phyloP scores from a whole-genome alignment of 441 rosid genomes.

The Dalechampia spathulata region DNA sequence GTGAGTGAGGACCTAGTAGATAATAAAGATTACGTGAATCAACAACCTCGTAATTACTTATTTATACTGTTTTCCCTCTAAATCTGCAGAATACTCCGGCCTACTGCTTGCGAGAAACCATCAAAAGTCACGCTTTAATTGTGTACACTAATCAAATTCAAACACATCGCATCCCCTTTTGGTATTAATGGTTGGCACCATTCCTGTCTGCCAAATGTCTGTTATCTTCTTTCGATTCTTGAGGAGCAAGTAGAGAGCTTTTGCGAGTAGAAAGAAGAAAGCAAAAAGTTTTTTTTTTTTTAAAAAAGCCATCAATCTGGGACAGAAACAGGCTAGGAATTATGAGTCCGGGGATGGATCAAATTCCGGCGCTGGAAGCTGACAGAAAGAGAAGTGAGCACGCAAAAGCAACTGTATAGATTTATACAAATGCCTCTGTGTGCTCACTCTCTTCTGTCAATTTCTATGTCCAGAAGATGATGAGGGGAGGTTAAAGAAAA shows the following conservation, averaged over 20 bases:
- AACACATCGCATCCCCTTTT: not conserved
- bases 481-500: not conserved
- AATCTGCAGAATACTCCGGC: conserved; percentile 24
- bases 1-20: conserved; percentile 19
- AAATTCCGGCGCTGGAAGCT: conserved; percentile 41
- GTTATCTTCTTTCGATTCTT: no score
- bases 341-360: conserved; percentile 3
- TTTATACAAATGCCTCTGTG: conserved; percentile 72
- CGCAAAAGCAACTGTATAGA: conserved; percentile 68
- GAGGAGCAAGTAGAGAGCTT: no score
- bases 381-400: conserved; percentile 95
- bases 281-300: no score
- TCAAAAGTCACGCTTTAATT: conserved; percentile 24
- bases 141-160: conserved; percentile 8
- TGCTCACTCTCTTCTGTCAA: conserved; percentile 99
- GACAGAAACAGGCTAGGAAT: no score
- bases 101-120: conserved; percentile 13
- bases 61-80: conserved; percentile 16
- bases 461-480: conserved; percentile 32
- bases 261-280: no score
- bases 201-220: no score
- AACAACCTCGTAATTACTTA: no score
- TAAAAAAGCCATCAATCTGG: no score
- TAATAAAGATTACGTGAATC: conserved; percentile 10
- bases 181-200: no score